Evolutionary conservation across 192 early-diverging fungal species (phyloP).

Genomic region (Dispira simplex): DNA sequence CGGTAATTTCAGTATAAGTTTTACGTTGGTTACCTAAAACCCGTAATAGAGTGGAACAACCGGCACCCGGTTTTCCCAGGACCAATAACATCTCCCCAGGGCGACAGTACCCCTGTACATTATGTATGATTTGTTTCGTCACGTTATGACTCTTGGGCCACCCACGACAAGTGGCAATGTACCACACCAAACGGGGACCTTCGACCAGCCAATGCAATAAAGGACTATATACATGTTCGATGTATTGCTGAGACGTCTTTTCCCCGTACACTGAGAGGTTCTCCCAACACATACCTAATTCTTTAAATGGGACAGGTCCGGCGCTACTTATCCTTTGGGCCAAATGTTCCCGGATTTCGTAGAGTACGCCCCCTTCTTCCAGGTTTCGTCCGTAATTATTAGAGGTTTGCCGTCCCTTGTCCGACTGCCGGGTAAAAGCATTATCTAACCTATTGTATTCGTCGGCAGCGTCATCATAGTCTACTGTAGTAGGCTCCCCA

Average conservation of each 20-base stretch:
- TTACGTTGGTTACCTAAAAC: slow-evolving; percentile 43
- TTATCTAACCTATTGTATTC: not conserved
- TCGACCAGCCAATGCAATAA: not conserved
- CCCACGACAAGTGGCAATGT: not conserved
- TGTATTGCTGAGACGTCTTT: not conserved
- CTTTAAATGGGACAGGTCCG: slow-evolving; percentile 14
- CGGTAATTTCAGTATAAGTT: slow-evolving; percentile 32
- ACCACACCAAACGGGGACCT: not conserved
- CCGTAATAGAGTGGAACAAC: slow-evolving; percentile 47
- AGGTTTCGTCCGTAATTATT: not conserved
- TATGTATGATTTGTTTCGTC: slow-evolving; percentile 33
- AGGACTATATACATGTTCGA: slow-evolving; percentile 2
- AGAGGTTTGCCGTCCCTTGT: not conserved
- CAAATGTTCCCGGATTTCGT: slow-evolving; percentile 7
- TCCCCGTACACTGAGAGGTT: slow-evolving; percentile 22
- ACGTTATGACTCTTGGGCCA: not conserved
- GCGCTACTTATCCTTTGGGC: not conserved
- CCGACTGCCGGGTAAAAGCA: not conserved
- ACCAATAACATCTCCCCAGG: slow-evolving; percentile 61
- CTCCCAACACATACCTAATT: slow-evolving; percentile 24
- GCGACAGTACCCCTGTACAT: slow-evolving; percentile 44
- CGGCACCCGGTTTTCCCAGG: slow-evolving; percentile 47
- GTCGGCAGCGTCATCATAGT: slow-evolving; percentile 1
- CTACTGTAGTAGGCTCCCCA: slow-evolving; percentile 9
- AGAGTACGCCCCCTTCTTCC: slow-evolving; percentile 6